Evolutionary conservation across 75 land plant species (phyloP).

Genomic region (Larix kaempferi): DNA sequence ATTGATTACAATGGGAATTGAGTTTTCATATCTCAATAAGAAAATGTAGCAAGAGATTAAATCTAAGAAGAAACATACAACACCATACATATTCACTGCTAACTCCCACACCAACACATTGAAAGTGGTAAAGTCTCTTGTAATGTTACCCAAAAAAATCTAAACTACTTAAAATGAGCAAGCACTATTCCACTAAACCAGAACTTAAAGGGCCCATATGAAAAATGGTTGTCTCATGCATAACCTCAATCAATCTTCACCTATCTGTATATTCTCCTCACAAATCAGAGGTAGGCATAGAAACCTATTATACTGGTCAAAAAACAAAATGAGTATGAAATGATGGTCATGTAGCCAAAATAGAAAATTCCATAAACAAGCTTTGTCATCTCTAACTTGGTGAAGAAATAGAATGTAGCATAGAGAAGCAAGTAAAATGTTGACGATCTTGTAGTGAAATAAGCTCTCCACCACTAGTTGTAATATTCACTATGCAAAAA

Average conservation of each 20-base stretch:
- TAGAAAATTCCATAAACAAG: conserved; percentile 53
- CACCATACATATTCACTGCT: too few relatives aligned
- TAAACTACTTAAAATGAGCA: background rate
- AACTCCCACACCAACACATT: too few relatives aligned
- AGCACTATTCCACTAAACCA: background rate
- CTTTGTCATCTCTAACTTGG: conserved; percentile 57
- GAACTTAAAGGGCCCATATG: background rate
- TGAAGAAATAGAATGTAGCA: conserved; percentile 57
- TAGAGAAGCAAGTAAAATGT: conserved; percentile 48
- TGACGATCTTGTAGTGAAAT: conserved; percentile 48
- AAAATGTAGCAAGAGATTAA: too few relatives aligned
- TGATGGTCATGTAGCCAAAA: conserved; percentile 60
- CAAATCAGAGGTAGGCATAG: conserved; percentile 56
- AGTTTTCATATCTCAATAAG: too few relatives aligned
- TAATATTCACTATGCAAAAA: conserved; percentile 65
- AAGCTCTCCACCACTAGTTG: conserved; percentile 54
- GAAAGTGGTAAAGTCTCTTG: too few relatives aligned
- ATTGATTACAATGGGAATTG: too few relatives aligned
- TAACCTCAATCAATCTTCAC: conserved; percentile 46
- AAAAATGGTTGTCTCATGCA: background rate
- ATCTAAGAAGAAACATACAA: too few relatives aligned
- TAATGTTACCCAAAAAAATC: background rate
- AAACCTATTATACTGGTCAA: conserved; percentile 64
- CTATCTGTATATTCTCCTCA: conserved; percentile 40
- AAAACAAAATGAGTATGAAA: conserved; percentile 47